phyloP scores from a whole-genome alignment of 768 basidiomycete species.

The Mycena belliarum region DNA sequence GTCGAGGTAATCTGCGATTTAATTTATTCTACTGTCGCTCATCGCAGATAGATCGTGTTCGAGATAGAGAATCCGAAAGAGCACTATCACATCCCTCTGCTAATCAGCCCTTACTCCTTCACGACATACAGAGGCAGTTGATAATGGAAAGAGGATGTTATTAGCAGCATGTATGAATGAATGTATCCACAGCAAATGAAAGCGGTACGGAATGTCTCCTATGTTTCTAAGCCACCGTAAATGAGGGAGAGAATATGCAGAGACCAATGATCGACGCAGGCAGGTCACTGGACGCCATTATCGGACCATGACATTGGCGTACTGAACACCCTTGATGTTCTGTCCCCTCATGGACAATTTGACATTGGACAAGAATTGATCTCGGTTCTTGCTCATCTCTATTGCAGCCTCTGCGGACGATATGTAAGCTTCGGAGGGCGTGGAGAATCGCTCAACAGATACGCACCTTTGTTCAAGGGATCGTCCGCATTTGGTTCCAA shows the following conservation, averaged over 20 bases:
- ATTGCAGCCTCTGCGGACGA: slow-evolving; percentile 82
- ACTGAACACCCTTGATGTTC: slow-evolving; percentile 74
- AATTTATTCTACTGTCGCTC: neutral
- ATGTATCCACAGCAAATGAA: slow-evolving; percentile 19
- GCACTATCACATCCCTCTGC: slow-evolving; percentile 89
- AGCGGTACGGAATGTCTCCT: slow-evolving; percentile 21
- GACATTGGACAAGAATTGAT: slow-evolving; percentile 83
- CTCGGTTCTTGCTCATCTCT: slow-evolving; percentile 87
- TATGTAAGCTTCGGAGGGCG: neutral
- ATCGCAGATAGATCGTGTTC: slow-evolving; percentile 70
- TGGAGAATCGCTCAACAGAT: neutral
- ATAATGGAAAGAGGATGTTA: slow-evolving; percentile 3
- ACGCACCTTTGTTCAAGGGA: slow-evolving; percentile 93
- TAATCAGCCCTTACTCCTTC: slow-evolving; percentile 89
- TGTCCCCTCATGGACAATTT: slow-evolving; percentile 85
- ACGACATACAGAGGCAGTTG: slow-evolving; percentile 93
- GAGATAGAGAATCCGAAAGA: slow-evolving; percentile 68
- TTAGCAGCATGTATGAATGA: slow-evolving; percentile 19
- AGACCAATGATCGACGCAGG: slow-evolving; percentile 27
- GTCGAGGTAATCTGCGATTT: slow-evolving; percentile 62
- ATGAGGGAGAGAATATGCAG: slow-evolving; percentile 25
- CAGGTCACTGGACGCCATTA: slow-evolving; percentile 25
- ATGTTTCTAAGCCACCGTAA: slow-evolving; percentile 29
- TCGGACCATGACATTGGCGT: slow-evolving; percentile 69
- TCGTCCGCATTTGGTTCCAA: slow-evolving; percentile 98